Evolutionary conservation across 768 basidiomycete genomes (phyloP).

Genomic region (Podaxis sp.): DNA sequence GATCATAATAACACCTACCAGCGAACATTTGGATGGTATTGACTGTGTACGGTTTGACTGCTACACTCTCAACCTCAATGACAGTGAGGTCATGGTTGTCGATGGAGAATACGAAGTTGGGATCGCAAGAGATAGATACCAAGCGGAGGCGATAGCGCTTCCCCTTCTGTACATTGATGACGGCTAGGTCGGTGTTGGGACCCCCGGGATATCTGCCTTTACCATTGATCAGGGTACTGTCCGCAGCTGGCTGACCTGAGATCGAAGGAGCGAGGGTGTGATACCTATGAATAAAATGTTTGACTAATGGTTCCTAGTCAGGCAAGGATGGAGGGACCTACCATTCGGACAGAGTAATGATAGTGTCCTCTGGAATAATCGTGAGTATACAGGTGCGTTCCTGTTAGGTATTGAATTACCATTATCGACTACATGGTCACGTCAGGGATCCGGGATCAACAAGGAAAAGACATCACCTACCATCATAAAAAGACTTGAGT

Average conservation of each 20-base stretch:
- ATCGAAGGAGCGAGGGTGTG: slow-evolving; percentile 28
- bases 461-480: slow-evolving; percentile 13
- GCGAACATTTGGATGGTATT: slow-evolving; percentile 42
- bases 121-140: slow-evolving; percentile 50
- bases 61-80: slow-evolving; percentile 43
- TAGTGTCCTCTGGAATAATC: slow-evolving; percentile 27
- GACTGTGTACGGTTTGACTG: slow-evolving; percentile 32
- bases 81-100: slow-evolving; percentile 39
- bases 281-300: slow-evolving; percentile 29
- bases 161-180: slow-evolving; percentile 41
- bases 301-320: not conserved
- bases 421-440: not conserved
- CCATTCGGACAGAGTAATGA: slow-evolving; percentile 55
- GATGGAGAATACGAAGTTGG: slow-evolving; percentile 43
- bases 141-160: slow-evolving; percentile 56
- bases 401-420: not conserved
- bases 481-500: slow-evolving; percentile 26
- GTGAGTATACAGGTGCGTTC: not conserved
- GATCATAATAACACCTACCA: slow-evolving; percentile 15
- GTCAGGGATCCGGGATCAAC: not conserved
- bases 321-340: slow-evolving; percentile 16
- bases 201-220: slow-evolving; percentile 46
- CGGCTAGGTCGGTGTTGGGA: slow-evolving; percentile 37
- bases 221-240: slow-evolving; percentile 57
- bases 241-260: slow-evolving; percentile 20